A percentile compares a stretch with the other conserved stretches of the same genome.
Evolutionary conservation across 495 filamentous ascomycete genomes (phyloP).

Genomic region (Eremomyces bilateralis): DNA sequence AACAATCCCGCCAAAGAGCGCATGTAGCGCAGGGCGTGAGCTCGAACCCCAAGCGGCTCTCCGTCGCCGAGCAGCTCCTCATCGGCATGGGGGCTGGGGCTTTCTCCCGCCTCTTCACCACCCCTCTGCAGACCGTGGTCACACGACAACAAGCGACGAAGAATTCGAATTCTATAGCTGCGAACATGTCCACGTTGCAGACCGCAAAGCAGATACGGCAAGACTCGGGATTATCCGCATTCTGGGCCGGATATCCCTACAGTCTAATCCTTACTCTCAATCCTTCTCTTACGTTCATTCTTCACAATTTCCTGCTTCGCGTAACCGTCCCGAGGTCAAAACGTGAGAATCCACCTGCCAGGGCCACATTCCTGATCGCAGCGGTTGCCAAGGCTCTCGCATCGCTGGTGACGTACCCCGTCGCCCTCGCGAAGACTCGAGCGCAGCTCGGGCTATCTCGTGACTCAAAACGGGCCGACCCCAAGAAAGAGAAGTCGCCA

Average conservation of each 20-base stretch:
- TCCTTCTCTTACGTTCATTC: slow-evolving; percentile 66
- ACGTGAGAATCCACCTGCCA: slow-evolving; percentile 28
- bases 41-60: slow-evolving; percentile 25
- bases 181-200: slow-evolving; percentile 15
- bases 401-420: slow-evolving; percentile 63
- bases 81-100: slow-evolving; percentile 62
- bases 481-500: slow-evolving; percentile 3
- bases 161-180: slow-evolving; percentile 3
- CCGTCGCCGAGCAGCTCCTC: slow-evolving; percentile 48
- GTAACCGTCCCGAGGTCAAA: slow-evolving; percentile 27
- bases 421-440: slow-evolving; percentile 61
- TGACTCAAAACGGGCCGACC: too few species aligned
- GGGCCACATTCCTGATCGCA: slow-evolving; percentile 48
- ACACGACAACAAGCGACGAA: slow-evolving; percentile 41
- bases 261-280: slow-evolving; percentile 65
- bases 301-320: slow-evolving; percentile 50
- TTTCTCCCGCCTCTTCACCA: slow-evolving; percentile 55
- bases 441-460: slow-evolving; percentile 31
- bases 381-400: slow-evolving; percentile 65
- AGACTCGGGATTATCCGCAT: slow-evolving; percentile 55
- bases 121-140: slow-evolving; percentile 66
- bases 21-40: slow-evolving; percentile 13
- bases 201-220: slow-evolving; percentile 40
- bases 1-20: slow-evolving; percentile 18
- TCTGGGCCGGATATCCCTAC: slow-evolving; percentile 85